These are phyloP conservation scores for Sabuloglossum arenarium DNA, from an alignment of 495 filamentous ascomycete species.

Conservation along the genomic window DNA sequence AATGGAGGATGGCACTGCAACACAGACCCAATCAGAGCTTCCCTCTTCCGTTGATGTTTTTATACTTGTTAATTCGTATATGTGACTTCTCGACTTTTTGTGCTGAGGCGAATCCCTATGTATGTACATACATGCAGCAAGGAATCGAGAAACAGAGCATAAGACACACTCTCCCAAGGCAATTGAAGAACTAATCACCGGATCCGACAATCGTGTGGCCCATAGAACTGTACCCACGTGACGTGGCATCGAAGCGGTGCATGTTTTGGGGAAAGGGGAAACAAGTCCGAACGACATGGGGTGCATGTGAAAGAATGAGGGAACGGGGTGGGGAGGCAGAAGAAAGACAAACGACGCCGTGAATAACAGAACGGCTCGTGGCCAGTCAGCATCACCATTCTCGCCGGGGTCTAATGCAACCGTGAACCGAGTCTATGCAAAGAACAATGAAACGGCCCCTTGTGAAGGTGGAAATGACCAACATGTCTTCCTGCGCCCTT, in stretches of 20 bases:
- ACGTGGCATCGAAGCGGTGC: background rate
- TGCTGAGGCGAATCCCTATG: background rate
- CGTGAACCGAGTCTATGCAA: constrained; percentile 1
- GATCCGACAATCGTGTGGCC: background rate
- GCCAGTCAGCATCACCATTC: background rate
- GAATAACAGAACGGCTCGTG: constrained; percentile 1
- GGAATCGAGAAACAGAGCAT: background rate
- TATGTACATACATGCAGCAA: background rate
- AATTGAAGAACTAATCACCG: background rate
- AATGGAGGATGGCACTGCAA: no score
- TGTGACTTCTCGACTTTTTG: no score
- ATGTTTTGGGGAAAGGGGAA: background rate
- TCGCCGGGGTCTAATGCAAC: constrained; percentile 1
- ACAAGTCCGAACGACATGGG: background rate
- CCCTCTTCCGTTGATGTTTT: background rate
- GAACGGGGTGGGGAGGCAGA: background rate
- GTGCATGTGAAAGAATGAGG: background rate
- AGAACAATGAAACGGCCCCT: background rate
- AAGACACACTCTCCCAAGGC: no score
- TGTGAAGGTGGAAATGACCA: background rate
- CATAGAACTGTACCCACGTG: background rate
- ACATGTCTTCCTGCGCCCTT: background rate
- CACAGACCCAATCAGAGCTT: no score
- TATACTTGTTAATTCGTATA: no score
- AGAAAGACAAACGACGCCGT: constrained; percentile 1